Base-by-base conservation (phyloP, 2,329 filamentous ascomycete species). In the Neonectria ditissima region DNA sequence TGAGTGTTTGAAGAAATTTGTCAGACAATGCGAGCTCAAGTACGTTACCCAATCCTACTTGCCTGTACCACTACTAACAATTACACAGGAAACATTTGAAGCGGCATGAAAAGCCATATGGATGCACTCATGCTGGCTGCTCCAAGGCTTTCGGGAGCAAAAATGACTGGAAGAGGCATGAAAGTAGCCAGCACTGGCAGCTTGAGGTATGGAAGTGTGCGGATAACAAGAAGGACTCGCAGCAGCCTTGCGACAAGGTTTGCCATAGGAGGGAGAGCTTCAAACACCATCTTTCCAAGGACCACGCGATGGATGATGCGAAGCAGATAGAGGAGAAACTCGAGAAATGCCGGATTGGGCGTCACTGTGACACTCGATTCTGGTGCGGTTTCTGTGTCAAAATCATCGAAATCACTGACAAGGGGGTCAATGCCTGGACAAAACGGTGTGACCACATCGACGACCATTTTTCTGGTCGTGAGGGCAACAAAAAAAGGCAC, bases 151-250 rank as follows among this genome's bases (percentile, higher is more conserved):
- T 97, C 69, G 94, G 94, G n/a, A 94, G 92, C 77, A 97, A 97
- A 75, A 94, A 93, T 63, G 94, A 97, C 77, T 97, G 89, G 94
- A 97, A 97, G 75, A 88, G 94, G 1, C 94, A 97, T 73, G 95
- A 97, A 74, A 91, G 89, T 68, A 89, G 87, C 16, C 91, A 95
- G 73, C 94, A 97, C 75, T 88, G 87, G 65, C 87, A 91, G 62
- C 77, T 86, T 6, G 90, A 94, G 72, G 84, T 85, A 51, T 97
- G 92, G 89, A 87, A 86, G 30, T 97, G 94, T 74, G 82, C 86
- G 30, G 77, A 84, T 50, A 50, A 16, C 28, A 68, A 64, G 45
- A 7, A 67, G 26, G 24, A 45, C 30, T 59, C 63, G 5, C 20
- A 26, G 11, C 69, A 77, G 2, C 66, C 68, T 3, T 96, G 92